A percentile compares a stretch with the other conserved stretches of the same genome.
These are phyloP conservation scores for Corynascus novoguineensis DNA, from an alignment of 495 filamentous ascomycete species.

Conservation along the genomic window DNA sequence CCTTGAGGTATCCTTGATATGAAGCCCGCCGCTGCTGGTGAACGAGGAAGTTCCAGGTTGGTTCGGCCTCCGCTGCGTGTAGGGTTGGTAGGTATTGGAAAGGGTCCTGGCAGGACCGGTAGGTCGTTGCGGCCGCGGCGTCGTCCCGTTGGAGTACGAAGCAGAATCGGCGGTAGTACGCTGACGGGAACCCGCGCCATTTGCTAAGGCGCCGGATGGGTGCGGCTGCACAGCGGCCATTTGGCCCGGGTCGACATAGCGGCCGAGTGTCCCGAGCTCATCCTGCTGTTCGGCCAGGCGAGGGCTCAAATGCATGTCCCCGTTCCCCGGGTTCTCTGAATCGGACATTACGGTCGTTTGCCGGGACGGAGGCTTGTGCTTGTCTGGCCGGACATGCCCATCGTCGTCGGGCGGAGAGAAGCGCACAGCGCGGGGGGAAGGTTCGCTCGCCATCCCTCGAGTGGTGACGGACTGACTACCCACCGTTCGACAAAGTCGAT, in stretches of 20 bases:
- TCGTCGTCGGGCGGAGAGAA: conserved; percentile 44
- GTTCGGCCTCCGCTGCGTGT: conserved; percentile 33
- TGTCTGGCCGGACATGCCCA: conserved; percentile 26
- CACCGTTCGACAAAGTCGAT: neutral
- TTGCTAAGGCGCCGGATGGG: conserved; percentile 18
- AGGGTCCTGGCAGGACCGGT: conserved; percentile 39
- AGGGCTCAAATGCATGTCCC: conserved; percentile 50
- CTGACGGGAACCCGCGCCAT: conserved; percentile 33
- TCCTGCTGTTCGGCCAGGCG: conserved; percentile 44
- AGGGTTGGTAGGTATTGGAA: conserved; percentile 48
- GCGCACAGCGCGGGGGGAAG: conserved; percentile 48
- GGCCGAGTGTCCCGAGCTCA: conserved; percentile 39
- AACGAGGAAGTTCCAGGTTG: conserved; percentile 28
- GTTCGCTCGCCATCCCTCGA: conserved; percentile 34
- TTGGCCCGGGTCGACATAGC: conserved; percentile 34
- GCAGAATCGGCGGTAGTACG: conserved; percentile 23
- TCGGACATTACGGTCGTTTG: conserved; percentile 50
- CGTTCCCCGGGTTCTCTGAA: conserved; percentile 57
- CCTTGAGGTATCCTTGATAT: conserved; percentile 75
- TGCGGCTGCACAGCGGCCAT: conserved; percentile 34
- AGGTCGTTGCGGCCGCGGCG: conserved; percentile 32
- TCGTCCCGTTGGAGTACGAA: conserved; percentile 24
- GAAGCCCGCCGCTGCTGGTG: conserved; percentile 49
- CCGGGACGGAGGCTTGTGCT: conserved; percentile 36
- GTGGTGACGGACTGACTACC: neutral